Conservation (phyloP, 2,329 filamentous ascomycete genomes). For the Colletotrichum falcatum region DNA sequence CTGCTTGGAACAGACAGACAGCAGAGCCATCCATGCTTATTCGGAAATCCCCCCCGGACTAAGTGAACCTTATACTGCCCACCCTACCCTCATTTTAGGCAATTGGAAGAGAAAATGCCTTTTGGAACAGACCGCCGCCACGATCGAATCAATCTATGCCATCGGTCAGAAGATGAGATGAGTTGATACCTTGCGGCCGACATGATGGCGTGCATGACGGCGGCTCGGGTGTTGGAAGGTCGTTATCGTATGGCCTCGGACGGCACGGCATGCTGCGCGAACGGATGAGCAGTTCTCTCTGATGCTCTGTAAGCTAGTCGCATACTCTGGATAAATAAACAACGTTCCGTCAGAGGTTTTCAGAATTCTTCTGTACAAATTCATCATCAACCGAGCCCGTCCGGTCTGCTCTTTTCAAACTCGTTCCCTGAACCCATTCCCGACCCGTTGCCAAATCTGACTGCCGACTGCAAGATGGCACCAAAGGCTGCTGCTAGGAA, state of each 20-base stretch:
- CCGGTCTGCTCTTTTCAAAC: not conserved
- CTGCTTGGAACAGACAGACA: not conserved
- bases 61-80: not conserved
- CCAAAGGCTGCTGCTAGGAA: constrained; percentile 10
- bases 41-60: constrained; percentile 35
- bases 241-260: not conserved
- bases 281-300: no score
- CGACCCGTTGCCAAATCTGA: not conserved
- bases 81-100: not conserved
- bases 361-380: no score
- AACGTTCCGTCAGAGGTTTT: no score
- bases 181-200: not conserved
- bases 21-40: no score
- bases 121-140: constrained; percentile 1
- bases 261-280: constrained; percentile 4
- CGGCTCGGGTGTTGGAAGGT: not conserved
- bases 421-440: not conserved
- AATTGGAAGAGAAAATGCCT: constrained; percentile 22
- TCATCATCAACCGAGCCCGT: no score
- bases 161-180: constrained; percentile 12
- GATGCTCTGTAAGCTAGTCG: not conserved
- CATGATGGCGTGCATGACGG: not conserved
- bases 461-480: constrained; percentile 13
- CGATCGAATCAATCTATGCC: not conserved
- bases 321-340: constrained; percentile 11